Percentiles rank a stretch among this genome's conserved stretches.
phyloP scores from a whole-genome alignment of 768 basidiomycete species.

The Rhizopogon sp. region DNA sequence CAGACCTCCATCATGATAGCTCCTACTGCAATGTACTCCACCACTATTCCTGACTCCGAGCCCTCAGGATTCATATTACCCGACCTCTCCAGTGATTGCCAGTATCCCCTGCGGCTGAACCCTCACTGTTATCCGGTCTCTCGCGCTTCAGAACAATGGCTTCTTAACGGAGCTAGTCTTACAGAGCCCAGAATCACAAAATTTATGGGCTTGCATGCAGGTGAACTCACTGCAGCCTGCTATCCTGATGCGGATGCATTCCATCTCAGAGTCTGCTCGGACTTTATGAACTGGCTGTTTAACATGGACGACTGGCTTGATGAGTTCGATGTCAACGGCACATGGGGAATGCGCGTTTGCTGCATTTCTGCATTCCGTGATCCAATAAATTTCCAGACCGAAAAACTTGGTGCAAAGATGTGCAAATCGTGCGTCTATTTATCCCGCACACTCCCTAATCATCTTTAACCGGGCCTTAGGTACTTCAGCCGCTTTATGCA shows the following conservation, averaged over 20 bases:
- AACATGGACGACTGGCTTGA: conserved; percentile 39
- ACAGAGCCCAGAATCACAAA: conserved; percentile 28
- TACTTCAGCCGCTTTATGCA: conserved; percentile 34
- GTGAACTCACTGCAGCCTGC: conserved; percentile 61
- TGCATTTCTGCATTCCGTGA: conserved; percentile 27
- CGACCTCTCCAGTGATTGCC: conserved; percentile 21
- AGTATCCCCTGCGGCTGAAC: background rate
- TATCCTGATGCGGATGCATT: conserved; percentile 53
- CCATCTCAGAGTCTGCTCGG: conserved; percentile 58
- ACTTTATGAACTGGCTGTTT: conserved; percentile 54
- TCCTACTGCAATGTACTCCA: conserved; percentile 20
- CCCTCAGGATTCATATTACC: conserved; percentile 29
- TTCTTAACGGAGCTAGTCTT: conserved; percentile 17
- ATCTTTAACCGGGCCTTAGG: conserved; percentile 13
- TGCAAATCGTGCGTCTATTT: conserved; percentile 28
- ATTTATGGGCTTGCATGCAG: conserved; percentile 57
- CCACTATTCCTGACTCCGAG: background rate
- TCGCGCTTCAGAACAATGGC: background rate
- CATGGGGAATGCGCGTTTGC: conserved; percentile 24
- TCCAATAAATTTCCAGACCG: conserved; percentile 20
- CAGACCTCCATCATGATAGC: conserved; percentile 11
- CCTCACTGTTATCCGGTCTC: background rate
- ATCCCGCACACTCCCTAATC: background rate
- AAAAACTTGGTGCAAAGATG: conserved; percentile 25
- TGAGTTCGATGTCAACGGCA: conserved; percentile 28